Evolutionary conservation across 129 eudicot species (phyloP).

Genomic region (Helianthus tuberosus): DNA sequence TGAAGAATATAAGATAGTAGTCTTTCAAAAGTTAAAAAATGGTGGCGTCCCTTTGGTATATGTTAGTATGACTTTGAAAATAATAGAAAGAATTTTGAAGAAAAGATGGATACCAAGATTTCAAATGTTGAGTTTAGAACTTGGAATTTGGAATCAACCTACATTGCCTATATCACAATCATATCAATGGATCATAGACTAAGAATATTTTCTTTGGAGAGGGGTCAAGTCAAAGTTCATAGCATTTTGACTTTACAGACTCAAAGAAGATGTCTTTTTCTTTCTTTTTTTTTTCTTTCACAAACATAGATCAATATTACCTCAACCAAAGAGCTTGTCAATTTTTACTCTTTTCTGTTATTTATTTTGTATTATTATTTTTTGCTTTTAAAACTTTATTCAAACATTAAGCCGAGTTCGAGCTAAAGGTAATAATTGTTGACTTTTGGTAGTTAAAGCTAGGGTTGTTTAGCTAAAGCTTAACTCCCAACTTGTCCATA

Average conservation of each 20-base stretch:
- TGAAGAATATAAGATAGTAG: slow-evolving; percentile 26
- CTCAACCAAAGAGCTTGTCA: not conserved
- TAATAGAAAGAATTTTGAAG: slow-evolving; percentile 32
- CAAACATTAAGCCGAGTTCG: not conserved
- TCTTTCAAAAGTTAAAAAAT: slow-evolving; percentile 24
- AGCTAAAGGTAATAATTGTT: not conserved
- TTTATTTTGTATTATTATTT: not conserved
- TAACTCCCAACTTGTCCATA: too few relatives aligned
- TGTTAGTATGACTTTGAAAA: slow-evolving; percentile 42
- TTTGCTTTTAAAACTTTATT: not conserved
- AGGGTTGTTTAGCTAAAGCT: too few relatives aligned
- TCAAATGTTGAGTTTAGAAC: slow-evolving; percentile 22
- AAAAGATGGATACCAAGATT: slow-evolving; percentile 33
- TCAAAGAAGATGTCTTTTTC: slow-evolving; percentile 26
- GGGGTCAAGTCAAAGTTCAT: slow-evolving; percentile 29
- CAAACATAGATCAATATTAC: not conserved
- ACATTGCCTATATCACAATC: slow-evolving; percentile 34
- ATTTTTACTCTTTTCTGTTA: not conserved
- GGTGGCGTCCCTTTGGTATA: slow-evolving; percentile 38
- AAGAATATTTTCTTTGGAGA: slow-evolving; percentile 33
- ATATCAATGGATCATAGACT: slow-evolving; percentile 36
- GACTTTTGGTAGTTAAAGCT: too few relatives aligned
- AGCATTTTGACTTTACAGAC: slow-evolving; percentile 20
- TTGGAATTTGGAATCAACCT: slow-evolving; percentile 36
- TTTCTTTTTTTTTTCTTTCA: not conserved